Evolutionary conservation across 2,329 filamentous ascomycete genomes (phyloP).

Genomic region (Ophiocordyceps polyrhachis-furcata): DNA sequence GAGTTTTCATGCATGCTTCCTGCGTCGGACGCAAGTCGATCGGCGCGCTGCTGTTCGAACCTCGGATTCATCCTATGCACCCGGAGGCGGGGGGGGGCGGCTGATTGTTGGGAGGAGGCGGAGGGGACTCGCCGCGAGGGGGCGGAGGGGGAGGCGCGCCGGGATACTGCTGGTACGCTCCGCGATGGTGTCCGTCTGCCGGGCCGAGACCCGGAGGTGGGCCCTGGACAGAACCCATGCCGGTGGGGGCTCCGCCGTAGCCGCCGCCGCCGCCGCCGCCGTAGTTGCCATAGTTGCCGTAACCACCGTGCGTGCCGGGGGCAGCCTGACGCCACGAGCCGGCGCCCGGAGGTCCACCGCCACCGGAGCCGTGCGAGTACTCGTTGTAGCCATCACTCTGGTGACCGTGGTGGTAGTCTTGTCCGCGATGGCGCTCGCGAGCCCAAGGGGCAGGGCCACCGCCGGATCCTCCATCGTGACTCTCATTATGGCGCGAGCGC

Average conservation of each 20-base stretch:
- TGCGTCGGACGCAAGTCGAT: neutral
- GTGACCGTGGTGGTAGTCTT: conserved; percentile 14
- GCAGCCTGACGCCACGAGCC: conserved; percentile 32
- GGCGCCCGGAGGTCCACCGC: conserved; percentile 14
- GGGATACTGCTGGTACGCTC: conserved; percentile 49
- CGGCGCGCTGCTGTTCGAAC: neutral
- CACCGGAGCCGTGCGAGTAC: conserved; percentile 2
- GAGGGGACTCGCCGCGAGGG: conserved; percentile 29
- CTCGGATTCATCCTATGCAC: conserved; percentile 17
- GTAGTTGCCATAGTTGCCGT: conserved; percentile 34
- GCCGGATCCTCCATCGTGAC: conserved; percentile 22
- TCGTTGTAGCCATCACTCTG: neutral
- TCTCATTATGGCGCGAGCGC: conserved; percentile 37
- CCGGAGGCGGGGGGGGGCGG: conserved; percentile 46
- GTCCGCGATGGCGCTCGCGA: conserved; percentile 35
- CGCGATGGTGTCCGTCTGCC: conserved; percentile 40
- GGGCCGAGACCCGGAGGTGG: conserved; percentile 21
- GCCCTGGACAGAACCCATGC: conserved; percentile 21
- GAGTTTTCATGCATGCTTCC: neutral
- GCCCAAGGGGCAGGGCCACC: conserved; percentile 35
- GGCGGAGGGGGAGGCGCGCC: conserved; percentile 27
- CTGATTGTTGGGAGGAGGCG: conserved; percentile 43
- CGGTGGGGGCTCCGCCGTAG: conserved; percentile 18
- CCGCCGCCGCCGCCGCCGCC: conserved; percentile 27
- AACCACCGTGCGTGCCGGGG: conserved; percentile 34